Conservation (phyloP, 441 rosid species). For the Iberis amara region DNA sequence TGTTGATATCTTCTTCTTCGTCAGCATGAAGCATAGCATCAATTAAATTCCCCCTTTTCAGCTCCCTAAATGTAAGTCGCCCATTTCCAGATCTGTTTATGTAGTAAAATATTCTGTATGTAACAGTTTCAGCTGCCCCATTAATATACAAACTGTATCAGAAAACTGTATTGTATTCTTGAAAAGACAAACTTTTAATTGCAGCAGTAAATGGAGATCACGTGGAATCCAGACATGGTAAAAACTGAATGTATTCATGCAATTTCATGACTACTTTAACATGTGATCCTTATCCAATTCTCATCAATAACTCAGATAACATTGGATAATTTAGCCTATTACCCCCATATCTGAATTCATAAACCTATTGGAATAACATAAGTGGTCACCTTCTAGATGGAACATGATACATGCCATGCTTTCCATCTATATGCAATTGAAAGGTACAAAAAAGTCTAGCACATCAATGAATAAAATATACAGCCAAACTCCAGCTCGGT, state of each 20-base stretch:
- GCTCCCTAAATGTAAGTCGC: constrained; percentile 81
- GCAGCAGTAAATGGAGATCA: background rate
- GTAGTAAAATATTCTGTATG: constrained; percentile 93
- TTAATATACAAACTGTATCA: constrained; percentile 28
- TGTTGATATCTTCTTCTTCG: constrained; percentile 99
- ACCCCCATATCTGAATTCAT: background rate
- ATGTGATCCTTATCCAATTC: background rate
- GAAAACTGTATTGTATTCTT: constrained; percentile 14
- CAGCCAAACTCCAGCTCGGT: constrained; percentile 1
- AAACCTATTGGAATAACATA: background rate
- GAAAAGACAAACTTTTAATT: constrained; percentile 1
- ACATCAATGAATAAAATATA: constrained; percentile 1
- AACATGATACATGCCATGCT: background rate
- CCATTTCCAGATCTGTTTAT: constrained; percentile 91
- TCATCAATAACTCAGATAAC: background rate
- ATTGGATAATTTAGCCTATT: background rate
- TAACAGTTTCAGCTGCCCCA: constrained; percentile 93
- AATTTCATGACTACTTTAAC: constrained; percentile 3
- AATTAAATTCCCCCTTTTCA: constrained; percentile 84
- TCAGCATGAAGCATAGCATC: constrained; percentile 95
- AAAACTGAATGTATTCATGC: background rate
- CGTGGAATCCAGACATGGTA: background rate
- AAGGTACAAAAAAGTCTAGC: background rate
- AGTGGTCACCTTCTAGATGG: background rate
- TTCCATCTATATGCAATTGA: background rate